These are phyloP conservation scores for Galium porrigens DNA, from an alignment of 305 asterid genomes.

Conservation along the genomic window DNA sequence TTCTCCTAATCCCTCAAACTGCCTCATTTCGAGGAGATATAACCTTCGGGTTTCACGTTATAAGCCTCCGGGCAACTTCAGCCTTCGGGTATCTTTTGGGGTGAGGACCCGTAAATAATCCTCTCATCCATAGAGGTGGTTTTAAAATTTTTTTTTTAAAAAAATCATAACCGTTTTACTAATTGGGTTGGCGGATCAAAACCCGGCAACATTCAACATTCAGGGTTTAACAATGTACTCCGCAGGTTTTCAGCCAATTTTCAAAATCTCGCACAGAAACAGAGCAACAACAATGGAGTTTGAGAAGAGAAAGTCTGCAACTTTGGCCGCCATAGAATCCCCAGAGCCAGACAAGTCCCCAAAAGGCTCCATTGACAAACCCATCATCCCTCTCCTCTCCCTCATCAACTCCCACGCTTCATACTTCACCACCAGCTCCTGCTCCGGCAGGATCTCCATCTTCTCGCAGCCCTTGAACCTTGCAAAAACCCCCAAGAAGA, in stretches of 20 bases:
- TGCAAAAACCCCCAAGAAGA: conserved; percentile 40
- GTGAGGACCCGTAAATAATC: too few species aligned
- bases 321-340: conserved; percentile 54
- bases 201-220: background rate
- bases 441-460: conserved; percentile 94
- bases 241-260: background rate
- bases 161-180: too few species aligned
- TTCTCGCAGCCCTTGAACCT: conserved; percentile 50
- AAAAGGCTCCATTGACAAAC: conserved; percentile 62
- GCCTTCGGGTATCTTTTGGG: too few species aligned
- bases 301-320: conserved; percentile 50
- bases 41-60: too few species aligned
- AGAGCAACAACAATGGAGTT: conserved; percentile 40
- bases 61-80: too few species aligned
- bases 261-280: background rate
- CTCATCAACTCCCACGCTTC: conserved; percentile 66
- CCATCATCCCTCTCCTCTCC: conserved; percentile 56
- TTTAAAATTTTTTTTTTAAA: too few species aligned
- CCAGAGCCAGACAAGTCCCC: conserved; percentile 81
- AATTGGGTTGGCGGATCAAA: background rate
- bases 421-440: conserved; percentile 94
- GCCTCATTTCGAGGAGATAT: too few species aligned
- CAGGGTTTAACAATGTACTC: background rate
- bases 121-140: too few species aligned
- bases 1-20: too few species aligned